Percentiles rank a stretch among this genome's conserved stretches.
These are phyloP conservation scores for Tuber aestivum DNA, from an alignment of 495 filamentous ascomycete genomes.

Conservation along the genomic window DNA sequence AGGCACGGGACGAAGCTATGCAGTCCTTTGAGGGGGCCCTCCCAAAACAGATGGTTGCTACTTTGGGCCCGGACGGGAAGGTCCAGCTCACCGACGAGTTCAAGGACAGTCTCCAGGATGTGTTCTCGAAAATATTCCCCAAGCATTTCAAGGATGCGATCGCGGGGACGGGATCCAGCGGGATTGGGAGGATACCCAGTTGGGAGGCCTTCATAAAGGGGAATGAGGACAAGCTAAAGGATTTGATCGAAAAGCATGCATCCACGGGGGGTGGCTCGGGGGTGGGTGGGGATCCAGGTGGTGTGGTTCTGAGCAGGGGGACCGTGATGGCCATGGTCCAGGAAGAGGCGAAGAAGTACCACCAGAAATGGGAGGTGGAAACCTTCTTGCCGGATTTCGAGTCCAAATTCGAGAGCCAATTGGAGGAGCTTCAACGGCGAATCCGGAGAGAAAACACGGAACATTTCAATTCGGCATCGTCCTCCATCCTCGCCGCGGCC, in stretches of 20 bases:
- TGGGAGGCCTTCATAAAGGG: constrained; percentile 35
- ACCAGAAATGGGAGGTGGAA: constrained; percentile 14
- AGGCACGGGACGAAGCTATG: neutral
- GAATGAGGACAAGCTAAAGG: constrained; percentile 24
- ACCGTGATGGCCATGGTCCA: constrained; percentile 30
- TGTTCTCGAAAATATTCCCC: constrained; percentile 26
- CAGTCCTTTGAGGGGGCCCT: constrained; percentile 17
- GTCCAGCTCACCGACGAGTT: constrained; percentile 22
- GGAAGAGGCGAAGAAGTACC: constrained; percentile 22
- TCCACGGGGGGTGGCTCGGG: constrained; percentile 12
- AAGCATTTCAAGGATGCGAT: constrained; percentile 5
- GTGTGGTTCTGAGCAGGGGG: constrained; percentile 27
- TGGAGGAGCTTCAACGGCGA: constrained; percentile 2
- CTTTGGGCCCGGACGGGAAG: constrained; percentile 19
- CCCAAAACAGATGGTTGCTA: constrained; percentile 23
- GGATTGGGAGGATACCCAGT: constrained; percentile 20
- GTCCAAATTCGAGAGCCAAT: constrained; percentile 11
- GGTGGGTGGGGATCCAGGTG: constrained; percentile 7
- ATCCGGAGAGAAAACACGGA: constrained; percentile 9
- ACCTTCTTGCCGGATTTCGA: constrained; percentile 19
- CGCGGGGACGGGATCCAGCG: neutral
- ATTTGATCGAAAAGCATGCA: constrained; percentile 30
- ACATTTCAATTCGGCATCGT: constrained; percentile 5
- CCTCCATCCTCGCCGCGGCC: constrained; percentile 1
- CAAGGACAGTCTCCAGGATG: constrained; percentile 24